Evolutionary conservation across 306 rosid genomes (phyloP).

Genomic region (Dryas alaskensis): DNA sequence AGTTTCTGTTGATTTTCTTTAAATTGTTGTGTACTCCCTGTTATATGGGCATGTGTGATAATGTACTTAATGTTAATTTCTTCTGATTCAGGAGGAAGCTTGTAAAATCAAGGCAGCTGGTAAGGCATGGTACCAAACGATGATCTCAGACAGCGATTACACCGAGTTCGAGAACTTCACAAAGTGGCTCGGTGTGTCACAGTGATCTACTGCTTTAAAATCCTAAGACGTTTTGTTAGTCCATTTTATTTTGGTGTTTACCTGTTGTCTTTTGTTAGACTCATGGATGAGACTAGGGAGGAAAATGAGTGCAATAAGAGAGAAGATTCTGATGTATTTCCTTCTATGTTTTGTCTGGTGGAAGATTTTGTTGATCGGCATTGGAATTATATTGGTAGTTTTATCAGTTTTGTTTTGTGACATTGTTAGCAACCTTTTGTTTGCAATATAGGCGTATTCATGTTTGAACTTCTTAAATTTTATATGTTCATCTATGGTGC

Average conservation of each 20-base stretch:
- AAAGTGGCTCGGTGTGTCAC: conserved; percentile 37
- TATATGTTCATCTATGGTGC: too few species aligned
- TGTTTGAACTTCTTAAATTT: neutral
- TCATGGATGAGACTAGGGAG: conserved; percentile 23
- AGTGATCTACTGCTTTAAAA: conserved; percentile 15
- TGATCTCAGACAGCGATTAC: conserved; percentile 46
- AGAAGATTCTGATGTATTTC: neutral
- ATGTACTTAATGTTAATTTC: neutral
- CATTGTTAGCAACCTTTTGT: conserved; percentile 3
- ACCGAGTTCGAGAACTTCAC: conserved; percentile 42
- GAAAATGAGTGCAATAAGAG: conserved; percentile 15
- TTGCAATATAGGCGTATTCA: conserved; percentile 13
- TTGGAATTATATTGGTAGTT: conserved; percentile 20
- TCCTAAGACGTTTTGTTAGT: neutral
- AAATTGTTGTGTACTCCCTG: neutral
- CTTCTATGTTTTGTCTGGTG: neutral
- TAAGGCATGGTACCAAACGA: conserved; percentile 38
- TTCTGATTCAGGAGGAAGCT: conserved; percentile 31
- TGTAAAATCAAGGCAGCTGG: conserved; percentile 35
- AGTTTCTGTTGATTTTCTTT: neutral
- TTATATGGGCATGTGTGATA: neutral
- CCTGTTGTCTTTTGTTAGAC: conserved; percentile 19
- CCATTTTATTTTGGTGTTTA: conserved; percentile 15
- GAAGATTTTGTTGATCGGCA: conserved; percentile 1
- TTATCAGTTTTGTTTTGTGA: conserved; percentile 8